A percentile compares a stretch with the other conserved stretches of the same genome.
phyloP scores from a whole-genome alignment of 305 asterid species.

The Solanum hybrid region DNA sequence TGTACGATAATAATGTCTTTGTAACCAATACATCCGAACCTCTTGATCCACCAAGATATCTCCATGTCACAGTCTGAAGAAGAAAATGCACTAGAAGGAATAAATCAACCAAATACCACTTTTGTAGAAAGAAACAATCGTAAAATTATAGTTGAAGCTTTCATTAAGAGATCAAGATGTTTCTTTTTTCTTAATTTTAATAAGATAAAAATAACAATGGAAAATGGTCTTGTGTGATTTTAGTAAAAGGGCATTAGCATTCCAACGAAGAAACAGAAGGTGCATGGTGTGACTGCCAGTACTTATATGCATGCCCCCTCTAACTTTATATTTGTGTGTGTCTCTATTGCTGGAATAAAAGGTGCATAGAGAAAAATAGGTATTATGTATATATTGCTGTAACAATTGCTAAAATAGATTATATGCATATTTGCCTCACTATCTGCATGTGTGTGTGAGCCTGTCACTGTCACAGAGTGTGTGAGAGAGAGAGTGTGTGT shows the following conservation, averaged over 20 bases:
- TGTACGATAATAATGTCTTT: slow-evolving; percentile 53
- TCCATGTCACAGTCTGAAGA: slow-evolving; percentile 78
- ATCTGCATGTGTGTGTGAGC: not conserved
- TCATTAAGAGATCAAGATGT: not conserved
- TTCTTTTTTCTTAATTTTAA: not conserved
- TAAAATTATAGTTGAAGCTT: not conserved
- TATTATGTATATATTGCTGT: not conserved
- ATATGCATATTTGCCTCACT: not conserved
- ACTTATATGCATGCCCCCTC: not conserved
- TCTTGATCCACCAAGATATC: slow-evolving; percentile 50
- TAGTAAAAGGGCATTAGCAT: not conserved
- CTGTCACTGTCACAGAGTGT: not conserved
- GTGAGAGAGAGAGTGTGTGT: not conserved
- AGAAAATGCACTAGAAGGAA: slow-evolving; percentile 1
- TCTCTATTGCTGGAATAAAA: not conserved
- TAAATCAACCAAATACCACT: slow-evolving; percentile 1
- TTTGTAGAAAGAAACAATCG: not conserved
- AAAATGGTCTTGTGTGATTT: not conserved
- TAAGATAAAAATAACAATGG: not conserved
- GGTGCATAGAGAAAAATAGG: not conserved
- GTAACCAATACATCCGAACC: slow-evolving; percentile 76
- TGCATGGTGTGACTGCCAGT: not conserved
- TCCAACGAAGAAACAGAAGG: not conserved
- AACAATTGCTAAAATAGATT: not conserved
- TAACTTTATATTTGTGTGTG: not conserved